Conservation (phyloP, 345 rosid genomes). For the Combretum micranthum region DNA sequence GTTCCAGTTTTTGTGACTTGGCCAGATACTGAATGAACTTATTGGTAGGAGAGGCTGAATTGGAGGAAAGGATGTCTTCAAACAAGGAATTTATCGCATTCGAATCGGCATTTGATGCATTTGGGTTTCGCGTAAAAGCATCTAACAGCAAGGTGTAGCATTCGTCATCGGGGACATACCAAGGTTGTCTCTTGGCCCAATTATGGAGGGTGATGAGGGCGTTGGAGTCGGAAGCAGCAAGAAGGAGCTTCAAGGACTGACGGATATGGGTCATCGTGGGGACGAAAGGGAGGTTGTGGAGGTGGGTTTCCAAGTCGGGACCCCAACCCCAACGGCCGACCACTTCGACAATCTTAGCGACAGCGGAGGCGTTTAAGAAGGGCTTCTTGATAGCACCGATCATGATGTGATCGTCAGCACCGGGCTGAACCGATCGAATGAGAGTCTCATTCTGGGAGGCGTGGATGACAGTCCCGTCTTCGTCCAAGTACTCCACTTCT, state of each 20-base stretch:
- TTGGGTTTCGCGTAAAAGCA: slow-evolving; percentile 28
- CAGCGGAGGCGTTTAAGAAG: slow-evolving; percentile 63
- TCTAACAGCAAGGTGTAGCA: slow-evolving; percentile 69
- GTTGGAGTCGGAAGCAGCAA: slow-evolving; percentile 54
- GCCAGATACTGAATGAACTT: slow-evolving; percentile 81
- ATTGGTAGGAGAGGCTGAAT: slow-evolving; percentile 48
- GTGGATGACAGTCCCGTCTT: slow-evolving; percentile 72
- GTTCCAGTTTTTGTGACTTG: slow-evolving; percentile 86
- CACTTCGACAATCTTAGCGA: slow-evolving; percentile 83
- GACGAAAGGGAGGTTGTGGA: slow-evolving; percentile 75
- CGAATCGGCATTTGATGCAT: slow-evolving; percentile 55
- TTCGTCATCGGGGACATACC: slow-evolving; percentile 65
- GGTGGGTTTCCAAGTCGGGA: slow-evolving; percentile 82
- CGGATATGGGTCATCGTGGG: slow-evolving; percentile 74
- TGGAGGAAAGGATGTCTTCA: slow-evolving; percentile 62
- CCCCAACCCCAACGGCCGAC: slow-evolving; percentile 99
- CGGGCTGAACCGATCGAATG: slow-evolving; percentile 81
- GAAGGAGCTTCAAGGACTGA: slow-evolving; percentile 58
- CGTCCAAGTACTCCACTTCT: slow-evolving; percentile 86
- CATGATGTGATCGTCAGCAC: slow-evolving; percentile 78
- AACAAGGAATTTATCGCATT: slow-evolving; percentile 65
- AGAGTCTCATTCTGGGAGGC: slow-evolving; percentile 48
- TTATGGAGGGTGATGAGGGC: slow-evolving; percentile 69
- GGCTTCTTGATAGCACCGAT: slow-evolving; percentile 84
- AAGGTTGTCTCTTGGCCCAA: slow-evolving; percentile 86